These are phyloP conservation scores for Neurospora tetrasperma DNA, from an alignment of 495 filamentous ascomycete species.

Conservation along the genomic window DNA sequence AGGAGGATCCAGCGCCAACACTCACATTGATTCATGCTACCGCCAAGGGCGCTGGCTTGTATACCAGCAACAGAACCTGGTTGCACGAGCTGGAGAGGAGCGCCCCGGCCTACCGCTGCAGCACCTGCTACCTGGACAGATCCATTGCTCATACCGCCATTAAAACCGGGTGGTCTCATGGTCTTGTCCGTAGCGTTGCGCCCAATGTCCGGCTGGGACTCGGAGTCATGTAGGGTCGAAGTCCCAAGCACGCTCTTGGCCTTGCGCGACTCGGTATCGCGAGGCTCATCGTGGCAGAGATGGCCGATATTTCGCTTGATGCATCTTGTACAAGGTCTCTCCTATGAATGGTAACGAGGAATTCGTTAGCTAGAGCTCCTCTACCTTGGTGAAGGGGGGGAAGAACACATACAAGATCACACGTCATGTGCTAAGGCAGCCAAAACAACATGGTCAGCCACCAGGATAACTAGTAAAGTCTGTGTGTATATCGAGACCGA, in stretches of 20 bases:
- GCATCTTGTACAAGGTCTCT: conserved; percentile 93
- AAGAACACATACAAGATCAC: conserved; percentile 84
- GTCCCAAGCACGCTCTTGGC: conserved; percentile 57
- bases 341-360: conserved; percentile 40
- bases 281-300: conserved; percentile 94
- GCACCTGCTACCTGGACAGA: conserved; percentile 30
- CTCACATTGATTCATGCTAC: conserved; percentile 68
- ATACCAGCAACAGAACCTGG: conserved; percentile 43
- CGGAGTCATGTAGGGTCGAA: conserved; percentile 46
- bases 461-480: conserved; percentile 8
- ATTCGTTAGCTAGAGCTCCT: conserved; percentile 7
- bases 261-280: conserved; percentile 59
- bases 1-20: conserved; percentile 25
- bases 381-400: conserved; percentile 17
- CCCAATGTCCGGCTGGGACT: conserved; percentile 29
- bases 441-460: conserved; percentile 21
- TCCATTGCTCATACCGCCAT: conserved; percentile 22
- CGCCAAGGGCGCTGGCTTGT: conserved; percentile 40
- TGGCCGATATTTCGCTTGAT: conserved; percentile 99
- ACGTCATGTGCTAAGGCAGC: conserved; percentile 89
- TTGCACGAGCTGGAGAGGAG: conserved; percentile 47
- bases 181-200: conserved; percentile 32
- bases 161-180: conserved; percentile 36
- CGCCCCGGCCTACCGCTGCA: conserved; percentile 31
- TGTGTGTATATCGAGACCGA: conserved; percentile 1